Base-by-base conservation (phyloP, 2,329 filamentous ascomycete genomes). In the Fusarium concolor region DNA sequence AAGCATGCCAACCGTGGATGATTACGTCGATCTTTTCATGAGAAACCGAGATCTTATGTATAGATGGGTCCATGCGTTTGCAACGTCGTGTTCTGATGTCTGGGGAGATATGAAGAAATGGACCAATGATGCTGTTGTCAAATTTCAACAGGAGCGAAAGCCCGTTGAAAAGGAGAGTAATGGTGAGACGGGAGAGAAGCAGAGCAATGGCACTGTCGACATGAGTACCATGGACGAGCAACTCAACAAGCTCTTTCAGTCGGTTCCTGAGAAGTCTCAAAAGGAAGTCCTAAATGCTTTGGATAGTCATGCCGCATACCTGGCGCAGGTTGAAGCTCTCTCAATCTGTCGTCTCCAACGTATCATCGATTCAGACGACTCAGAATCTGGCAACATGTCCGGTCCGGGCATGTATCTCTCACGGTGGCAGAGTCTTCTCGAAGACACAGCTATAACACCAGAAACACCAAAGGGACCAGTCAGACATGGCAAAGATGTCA, bases 341-440 rank as follows among this genome's bases (percentile, higher is more conserved):
- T 92, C 90, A 0, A 77, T 77, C 2, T 72, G 77, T 1, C 85
- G 87, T 3, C 84, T 92, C 62, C 85, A 88, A 53, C 77, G 79
- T 2, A 84, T 93, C 24, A 81, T 92, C 43, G 81, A 83, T 54
- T 73, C 73, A 2, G 64, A 73, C 6, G 71, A 68, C 39, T 65
- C 57, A 18, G 69, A 71, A 28, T 57, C 65, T 4, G 51, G 80
- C 35, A 85, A 60, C 50, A 71, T 85, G 53, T 83, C 83, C 24
- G 91, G 91, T 0, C 91, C 92, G 0, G 92, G 92, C 2, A 86
- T 91, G 45, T 94, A 91, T 74, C 85, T 94, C 24, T 84, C 87
- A 2, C 85, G 88, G 49, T 94, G 92, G 92, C 90, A 93, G 75
- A 81, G 86, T 1, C 81, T 94, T 9, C 81, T 94, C 5, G 89